Evolutionary conservation across 2,329 filamentous ascomycete species (phyloP), one percentile per base, ranked within the genome.

Genomic region (Botryotinia globosa): DNA sequence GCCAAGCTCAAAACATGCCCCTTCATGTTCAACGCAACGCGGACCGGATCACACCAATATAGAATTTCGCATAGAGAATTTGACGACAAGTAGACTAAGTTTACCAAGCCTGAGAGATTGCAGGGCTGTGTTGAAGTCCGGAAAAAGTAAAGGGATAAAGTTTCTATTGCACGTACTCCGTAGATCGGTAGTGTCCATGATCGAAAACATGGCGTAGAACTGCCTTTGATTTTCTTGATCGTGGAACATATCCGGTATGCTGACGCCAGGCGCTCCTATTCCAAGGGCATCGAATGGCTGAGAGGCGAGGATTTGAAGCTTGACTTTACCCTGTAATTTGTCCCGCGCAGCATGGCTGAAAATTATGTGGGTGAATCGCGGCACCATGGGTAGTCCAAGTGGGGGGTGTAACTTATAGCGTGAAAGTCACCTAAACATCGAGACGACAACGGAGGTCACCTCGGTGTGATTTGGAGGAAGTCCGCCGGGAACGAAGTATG

Each of bases 321-420:
- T 66, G 64, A 29, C 42, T 14, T 54, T 54, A n/a, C 64, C 48
- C 39, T 66, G 64, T 22, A 18, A 39, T 66, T 22, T 67, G 25
- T 67, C 64, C 64, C 64, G 64, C 64, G 48, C 64, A 56, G 64
- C 22, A 39, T 66, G 32, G 45, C 64, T 54, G 45, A 66, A 66
- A 54, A 37, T 39, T 39, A 54, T 66, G 64, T 66, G 64, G 64
- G 34, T 66, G 64, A 66, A 66, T 66, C 64, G 44, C 63, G 63
- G 44, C 59, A 63, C 61, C 63, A 66, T 66, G 64, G 48, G 25
- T 42, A n/a, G 64, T 56, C 25, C 16, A 32, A 67, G 64, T 54
- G 64, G 64, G 64, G 32, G 32, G 32, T 66, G 64, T 39, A 54
- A 54, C 64, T 51, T 34, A 66, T 51, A 51, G 34, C 29, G 45